These are phyloP conservation scores for Melanopsichium pennsylvanicum DNA, from an alignment of 1,284 basidiomycete species.

Conservation along the genomic window DNA sequence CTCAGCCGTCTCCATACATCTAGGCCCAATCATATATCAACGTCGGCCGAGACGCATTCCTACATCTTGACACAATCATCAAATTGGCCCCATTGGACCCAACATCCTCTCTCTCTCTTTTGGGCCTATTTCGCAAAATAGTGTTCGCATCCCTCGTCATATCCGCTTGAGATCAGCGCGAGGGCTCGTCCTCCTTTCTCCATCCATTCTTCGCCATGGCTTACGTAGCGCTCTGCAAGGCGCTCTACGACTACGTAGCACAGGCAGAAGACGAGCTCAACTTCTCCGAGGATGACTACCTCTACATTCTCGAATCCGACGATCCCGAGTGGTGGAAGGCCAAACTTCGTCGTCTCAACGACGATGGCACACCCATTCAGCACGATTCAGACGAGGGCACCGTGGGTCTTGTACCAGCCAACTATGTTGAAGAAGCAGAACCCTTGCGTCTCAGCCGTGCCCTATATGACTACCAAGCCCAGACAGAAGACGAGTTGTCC, in stretches of 20 bases:
- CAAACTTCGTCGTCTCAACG: constrained; percentile 48
- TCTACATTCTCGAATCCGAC: constrained; percentile 63
- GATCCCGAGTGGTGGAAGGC: constrained; percentile 65
- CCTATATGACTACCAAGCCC: constrained; percentile 61
- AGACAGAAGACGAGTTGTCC: constrained; percentile 61
- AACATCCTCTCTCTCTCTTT: too few species aligned
- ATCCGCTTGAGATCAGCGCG: background rate
- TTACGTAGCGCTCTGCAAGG: constrained; percentile 62
- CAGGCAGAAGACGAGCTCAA: constrained; percentile 64
- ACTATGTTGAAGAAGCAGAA: constrained; percentile 63
- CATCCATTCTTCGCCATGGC: constrained; percentile 45
- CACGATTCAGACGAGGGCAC: constrained; percentile 35
- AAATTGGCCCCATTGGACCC: too few species aligned
- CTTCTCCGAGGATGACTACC: constrained; percentile 59
- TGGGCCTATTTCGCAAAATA: too few species aligned
- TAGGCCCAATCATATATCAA: too few species aligned
- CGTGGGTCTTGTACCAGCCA: constrained; percentile 62
- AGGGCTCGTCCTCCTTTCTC: background rate
- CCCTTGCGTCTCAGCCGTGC: constrained; percentile 60
- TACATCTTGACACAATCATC: too few species aligned
- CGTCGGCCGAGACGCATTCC: too few species aligned
- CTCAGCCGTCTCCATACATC: too few species aligned
- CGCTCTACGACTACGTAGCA: constrained; percentile 64
- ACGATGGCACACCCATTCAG: constrained; percentile 35
- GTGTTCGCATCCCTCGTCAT: too few species aligned